These are phyloP conservation scores for Tilletia walkeri DNA, from an alignment of 1,284 basidiomycete genomes.

Conservation along the genomic window DNA sequence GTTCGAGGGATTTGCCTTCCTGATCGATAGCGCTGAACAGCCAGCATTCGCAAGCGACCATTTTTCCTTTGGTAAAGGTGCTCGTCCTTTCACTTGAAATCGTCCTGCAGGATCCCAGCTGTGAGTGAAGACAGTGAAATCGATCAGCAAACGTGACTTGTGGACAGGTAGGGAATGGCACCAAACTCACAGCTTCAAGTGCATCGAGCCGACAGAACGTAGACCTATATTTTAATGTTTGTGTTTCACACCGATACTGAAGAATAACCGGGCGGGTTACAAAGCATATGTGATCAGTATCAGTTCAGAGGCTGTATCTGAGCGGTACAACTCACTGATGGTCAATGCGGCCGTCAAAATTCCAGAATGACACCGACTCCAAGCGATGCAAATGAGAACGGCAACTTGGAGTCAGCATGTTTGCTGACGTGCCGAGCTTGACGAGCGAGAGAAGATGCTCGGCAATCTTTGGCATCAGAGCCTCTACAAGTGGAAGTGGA, in stretches of 20 bases:
- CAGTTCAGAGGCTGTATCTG: background rate
- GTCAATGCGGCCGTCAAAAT: constrained; percentile 57
- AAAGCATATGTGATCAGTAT: background rate
- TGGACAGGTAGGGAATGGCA: background rate
- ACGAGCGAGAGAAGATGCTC: constrained; percentile 51
- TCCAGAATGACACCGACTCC: constrained; percentile 53
- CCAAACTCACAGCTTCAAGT: constrained; percentile 40
- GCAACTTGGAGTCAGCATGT: background rate
- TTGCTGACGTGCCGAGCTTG: background rate
- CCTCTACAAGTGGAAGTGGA: background rate
- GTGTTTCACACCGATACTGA: constrained; percentile 46
- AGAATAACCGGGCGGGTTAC: constrained; percentile 14
- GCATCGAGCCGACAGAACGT: constrained; percentile 49
- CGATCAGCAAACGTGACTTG: constrained; percentile 47
- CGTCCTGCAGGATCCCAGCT: constrained; percentile 83
- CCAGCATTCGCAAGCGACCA: constrained; percentile 47
- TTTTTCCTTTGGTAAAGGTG: constrained; percentile 50
- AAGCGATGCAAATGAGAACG: constrained; percentile 32
- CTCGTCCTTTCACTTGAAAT: constrained; percentile 86
- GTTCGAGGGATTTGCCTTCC: background rate
- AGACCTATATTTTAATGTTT: constrained; percentile 45
- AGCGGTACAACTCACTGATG: constrained; percentile 52
- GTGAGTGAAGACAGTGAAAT: background rate
- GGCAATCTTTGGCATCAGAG: too few species aligned
- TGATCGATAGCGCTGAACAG: background rate